These are phyloP conservation scores for Monilinia vaccinii-corymbosi DNA, from an alignment of 2,329 filamentous ascomycete species.

Conservation along the genomic window DNA sequence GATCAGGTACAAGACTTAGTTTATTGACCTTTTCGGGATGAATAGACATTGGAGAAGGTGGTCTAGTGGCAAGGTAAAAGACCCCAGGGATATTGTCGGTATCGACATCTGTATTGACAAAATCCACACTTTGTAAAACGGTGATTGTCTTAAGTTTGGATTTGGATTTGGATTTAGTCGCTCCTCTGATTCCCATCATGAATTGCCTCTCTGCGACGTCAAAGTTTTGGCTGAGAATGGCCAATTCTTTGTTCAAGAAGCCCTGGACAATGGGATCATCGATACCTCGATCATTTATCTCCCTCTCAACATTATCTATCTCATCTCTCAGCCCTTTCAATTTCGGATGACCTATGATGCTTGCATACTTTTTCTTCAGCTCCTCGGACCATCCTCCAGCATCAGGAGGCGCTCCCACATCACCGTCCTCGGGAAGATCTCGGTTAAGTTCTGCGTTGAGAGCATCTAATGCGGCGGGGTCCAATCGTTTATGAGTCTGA, in stretches of 20 bases:
- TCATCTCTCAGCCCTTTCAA: background rate
- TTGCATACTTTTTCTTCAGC: background rate
- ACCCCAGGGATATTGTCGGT: conserved; percentile 3
- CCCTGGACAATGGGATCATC: background rate
- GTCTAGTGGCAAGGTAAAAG: conserved; percentile 1
- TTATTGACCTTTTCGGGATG: background rate
- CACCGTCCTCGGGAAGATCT: background rate
- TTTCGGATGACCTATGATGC: background rate
- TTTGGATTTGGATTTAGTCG: background rate
- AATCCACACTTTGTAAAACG: background rate
- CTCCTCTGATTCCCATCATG: background rate
- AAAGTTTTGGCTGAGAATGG: background rate
- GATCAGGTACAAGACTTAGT: background rate
- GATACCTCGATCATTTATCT: background rate
- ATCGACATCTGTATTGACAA: background rate
- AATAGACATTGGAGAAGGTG: background rate
- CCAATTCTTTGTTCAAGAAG: background rate
- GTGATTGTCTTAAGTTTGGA: background rate
- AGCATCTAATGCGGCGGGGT: background rate
- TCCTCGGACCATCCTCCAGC: background rate
- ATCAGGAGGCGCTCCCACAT: background rate
- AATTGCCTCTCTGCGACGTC: background rate
- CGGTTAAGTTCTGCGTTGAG: background rate
- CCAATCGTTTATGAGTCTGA: background rate
- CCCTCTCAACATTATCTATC: background rate